Evolutionary conservation across 805 yeast species (phyloP).

Genomic region (Starmerella vaccinii): DNA sequence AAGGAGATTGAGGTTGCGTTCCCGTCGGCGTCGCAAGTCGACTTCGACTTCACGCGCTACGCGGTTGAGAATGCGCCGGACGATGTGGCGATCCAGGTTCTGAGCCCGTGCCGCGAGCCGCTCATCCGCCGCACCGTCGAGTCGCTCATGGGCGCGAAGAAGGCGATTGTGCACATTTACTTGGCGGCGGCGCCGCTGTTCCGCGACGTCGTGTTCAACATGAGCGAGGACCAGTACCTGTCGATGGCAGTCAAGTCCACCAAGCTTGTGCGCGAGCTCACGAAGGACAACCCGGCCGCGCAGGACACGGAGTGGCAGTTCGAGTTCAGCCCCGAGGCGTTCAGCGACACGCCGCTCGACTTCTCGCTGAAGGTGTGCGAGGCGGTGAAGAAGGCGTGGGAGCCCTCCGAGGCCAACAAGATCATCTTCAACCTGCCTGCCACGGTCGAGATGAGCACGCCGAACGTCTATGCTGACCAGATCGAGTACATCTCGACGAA

Average conservation of each 20-base stretch:
- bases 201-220: constrained; percentile 58
- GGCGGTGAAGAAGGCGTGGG: constrained; percentile 69
- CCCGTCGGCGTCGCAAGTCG: constrained; percentile 71
- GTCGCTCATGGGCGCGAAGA: constrained; percentile 60
- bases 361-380: constrained; percentile 58
- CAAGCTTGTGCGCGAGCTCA: constrained; percentile 50
- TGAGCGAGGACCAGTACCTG: constrained; percentile 47
- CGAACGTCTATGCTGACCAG: constrained; percentile 77
- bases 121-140: constrained; percentile 63
- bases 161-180: constrained; percentile 66
- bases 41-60: constrained; percentile 68
- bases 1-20: constrained; percentile 78
- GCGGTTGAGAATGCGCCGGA: constrained; percentile 66
- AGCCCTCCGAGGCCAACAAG: constrained; percentile 51
- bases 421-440: constrained; percentile 77
- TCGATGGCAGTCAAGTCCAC: constrained; percentile 55
- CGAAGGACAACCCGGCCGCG: constrained; percentile 43
- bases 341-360: constrained; percentile 58
- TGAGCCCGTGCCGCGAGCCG: constrained; percentile 67
- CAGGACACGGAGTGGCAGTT: constrained; percentile 55
- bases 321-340: constrained; percentile 75
- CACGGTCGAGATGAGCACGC: constrained; percentile 72
- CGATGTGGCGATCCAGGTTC: constrained; percentile 67
- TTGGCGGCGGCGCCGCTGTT: constrained; percentile 68
- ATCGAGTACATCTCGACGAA: constrained; percentile 59